phyloP scores from a whole-genome alignment of 192 early-diverging fungal genomes.

The Phlyctochytrium bullatum region DNA sequence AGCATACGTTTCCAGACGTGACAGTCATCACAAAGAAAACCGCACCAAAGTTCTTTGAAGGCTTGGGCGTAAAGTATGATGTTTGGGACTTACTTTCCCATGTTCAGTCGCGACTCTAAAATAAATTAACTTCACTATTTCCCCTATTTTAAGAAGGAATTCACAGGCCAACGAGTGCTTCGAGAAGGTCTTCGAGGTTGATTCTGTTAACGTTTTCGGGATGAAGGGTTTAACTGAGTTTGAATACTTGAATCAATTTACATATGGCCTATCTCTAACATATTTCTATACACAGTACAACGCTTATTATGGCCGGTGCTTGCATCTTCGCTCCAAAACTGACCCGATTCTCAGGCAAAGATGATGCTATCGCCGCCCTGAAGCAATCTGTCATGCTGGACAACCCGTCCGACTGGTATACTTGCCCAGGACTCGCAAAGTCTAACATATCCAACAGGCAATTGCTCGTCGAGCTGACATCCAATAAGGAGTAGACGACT shows the following conservation, averaged over 20 bases:
- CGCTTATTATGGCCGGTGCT: conserved; percentile 59
- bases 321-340: conserved; percentile 18
- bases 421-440: background rate
- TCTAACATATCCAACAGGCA: conserved; percentile 31
- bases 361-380: conserved; percentile 56
- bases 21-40: no score
- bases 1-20: no score
- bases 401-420: conserved; percentile 60
- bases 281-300: conserved; percentile 50
- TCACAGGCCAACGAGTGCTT: conserved; percentile 57
- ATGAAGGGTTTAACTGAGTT: background rate
- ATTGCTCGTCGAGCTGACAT: conserved; percentile 52
- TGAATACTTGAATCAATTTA: conserved; percentile 1
- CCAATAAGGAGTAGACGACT: conserved; percentile 46
- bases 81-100: no score
- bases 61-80: no score
- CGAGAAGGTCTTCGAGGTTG: conserved; percentile 54
- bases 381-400: conserved; percentile 60
- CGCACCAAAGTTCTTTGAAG: no score
- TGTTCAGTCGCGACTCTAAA: no score
- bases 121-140: no score
- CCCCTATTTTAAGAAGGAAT: conserved; percentile 66
- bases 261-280: background rate
- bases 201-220: conserved; percentile 44
- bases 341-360: conserved; percentile 44